Percentiles rank a stretch among this genome's conserved stretches.
phyloP scores from a whole-genome alignment of 495 filamentous ascomycete species.

The Penicillium robsamsonii region DNA sequence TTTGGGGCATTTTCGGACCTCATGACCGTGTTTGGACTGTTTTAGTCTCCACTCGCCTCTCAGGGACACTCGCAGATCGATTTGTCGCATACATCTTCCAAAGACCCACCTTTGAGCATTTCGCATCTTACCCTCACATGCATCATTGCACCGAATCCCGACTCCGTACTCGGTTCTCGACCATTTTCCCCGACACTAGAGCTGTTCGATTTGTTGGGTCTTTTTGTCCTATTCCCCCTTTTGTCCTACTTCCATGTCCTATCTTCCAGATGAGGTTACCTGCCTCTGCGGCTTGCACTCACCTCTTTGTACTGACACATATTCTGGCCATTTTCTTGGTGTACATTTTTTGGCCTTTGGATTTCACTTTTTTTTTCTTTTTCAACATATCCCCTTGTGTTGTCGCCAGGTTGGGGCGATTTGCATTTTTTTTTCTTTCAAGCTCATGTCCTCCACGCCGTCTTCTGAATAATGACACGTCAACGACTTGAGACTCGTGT shows the following conservation, averaged over 20 bases:
- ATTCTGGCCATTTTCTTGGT: conserved; percentile 15
- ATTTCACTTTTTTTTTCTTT: conserved; percentile 5
- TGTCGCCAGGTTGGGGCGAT: conserved; percentile 16
- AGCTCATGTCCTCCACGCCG: conserved; percentile 24
- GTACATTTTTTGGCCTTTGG: conserved; percentile 18
- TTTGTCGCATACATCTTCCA: neutral
- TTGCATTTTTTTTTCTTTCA: conserved; percentile 1
- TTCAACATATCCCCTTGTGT: conserved; percentile 15
- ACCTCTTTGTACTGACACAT: conserved; percentile 14
- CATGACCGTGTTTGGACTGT: conserved; percentile 19
- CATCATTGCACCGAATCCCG: conserved; percentile 5
- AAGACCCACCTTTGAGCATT: neutral
- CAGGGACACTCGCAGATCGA: conserved; percentile 6
- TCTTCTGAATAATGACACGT: conserved; percentile 29
- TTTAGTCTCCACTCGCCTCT: conserved; percentile 12
- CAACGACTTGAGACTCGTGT: conserved; percentile 21
- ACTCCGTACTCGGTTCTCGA: conserved; percentile 6
- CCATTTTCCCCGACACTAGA: conserved; percentile 2
- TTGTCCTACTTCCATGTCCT: neutral
- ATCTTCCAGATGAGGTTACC: neutral
- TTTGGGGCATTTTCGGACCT: conserved; percentile 9
- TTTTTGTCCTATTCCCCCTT: neutral
- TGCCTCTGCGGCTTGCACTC: neutral
- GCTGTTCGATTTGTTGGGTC: neutral
- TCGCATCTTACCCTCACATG: neutral